phyloP scores from a whole-genome alignment of 768 basidiomycete species.

The Collybia sordida region DNA sequence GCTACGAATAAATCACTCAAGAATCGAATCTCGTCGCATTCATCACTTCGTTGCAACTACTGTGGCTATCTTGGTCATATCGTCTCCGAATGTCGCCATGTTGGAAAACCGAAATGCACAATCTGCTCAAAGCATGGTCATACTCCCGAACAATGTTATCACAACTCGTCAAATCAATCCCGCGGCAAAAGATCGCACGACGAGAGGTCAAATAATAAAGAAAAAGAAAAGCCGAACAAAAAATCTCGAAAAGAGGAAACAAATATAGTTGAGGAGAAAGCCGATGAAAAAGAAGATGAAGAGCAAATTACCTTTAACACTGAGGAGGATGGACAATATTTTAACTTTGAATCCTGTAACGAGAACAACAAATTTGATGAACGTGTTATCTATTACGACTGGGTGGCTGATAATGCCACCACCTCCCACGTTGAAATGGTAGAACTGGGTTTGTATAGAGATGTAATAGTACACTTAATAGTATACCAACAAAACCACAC shows the following conservation, averaged over 20 bases:
- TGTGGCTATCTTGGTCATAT: neutral
- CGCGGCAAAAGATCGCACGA: too few relatives aligned
- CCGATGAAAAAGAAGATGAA: too few relatives aligned
- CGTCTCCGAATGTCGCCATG: neutral
- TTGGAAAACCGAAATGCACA: too few relatives aligned
- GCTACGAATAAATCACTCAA: neutral
- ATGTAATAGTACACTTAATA: too few relatives aligned
- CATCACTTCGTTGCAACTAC: neutral
- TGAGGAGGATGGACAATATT: neutral
- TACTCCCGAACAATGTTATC: neutral
- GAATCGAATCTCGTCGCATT: neutral
- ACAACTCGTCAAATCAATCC: too few relatives aligned
- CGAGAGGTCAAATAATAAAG: too few relatives aligned
- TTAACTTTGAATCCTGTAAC: too few relatives aligned
- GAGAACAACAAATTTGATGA: neutral
- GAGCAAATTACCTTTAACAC: too few relatives aligned
- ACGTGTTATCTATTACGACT: slow-evolving; percentile 4
- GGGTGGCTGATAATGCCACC: slow-evolving; percentile 5
- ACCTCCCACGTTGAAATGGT: neutral
- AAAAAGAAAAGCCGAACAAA: neutral
- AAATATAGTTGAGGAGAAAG: neutral
- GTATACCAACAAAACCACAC: too few relatives aligned
- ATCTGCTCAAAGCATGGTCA: neutral
- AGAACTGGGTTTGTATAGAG: too few relatives aligned
- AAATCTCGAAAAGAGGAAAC: neutral